These are phyloP conservation scores for Saccharum hybrid DNA, from an alignment of 202 grass and related monocot genomes.

Conservation along the genomic window DNA sequence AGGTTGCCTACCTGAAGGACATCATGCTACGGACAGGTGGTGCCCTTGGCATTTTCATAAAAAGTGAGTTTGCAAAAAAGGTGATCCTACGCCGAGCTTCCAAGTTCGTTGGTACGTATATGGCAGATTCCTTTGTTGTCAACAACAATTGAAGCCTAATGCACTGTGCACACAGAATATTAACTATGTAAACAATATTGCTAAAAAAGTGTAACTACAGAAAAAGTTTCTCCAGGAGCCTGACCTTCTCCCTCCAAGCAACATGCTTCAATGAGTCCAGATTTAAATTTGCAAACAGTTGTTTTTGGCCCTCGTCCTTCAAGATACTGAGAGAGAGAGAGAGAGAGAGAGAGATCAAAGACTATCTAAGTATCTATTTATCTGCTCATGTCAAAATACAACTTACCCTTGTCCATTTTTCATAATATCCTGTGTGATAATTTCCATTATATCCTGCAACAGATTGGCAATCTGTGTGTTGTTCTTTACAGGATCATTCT, in stretches of 20 bases:
- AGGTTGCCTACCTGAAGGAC: constrained; percentile 76
- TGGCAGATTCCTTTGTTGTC: constrained; percentile 97
- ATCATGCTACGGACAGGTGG: constrained; percentile 81
- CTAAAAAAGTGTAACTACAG: constrained; percentile 31
- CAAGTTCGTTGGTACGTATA: constrained; percentile 77
- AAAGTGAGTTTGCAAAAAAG: constrained; percentile 99
- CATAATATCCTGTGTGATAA: constrained; percentile 92
- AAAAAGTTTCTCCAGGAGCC: constrained; percentile 38
- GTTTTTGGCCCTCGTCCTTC: constrained; percentile 2
- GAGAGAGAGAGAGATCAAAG: constrained; percentile 21
- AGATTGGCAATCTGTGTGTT: constrained; percentile 81
- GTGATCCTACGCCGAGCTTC: constrained; percentile 96
- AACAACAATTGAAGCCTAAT: constrained; percentile 89
- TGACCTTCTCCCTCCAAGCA: constrained; percentile 78
- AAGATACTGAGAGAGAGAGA: constrained; percentile 51
- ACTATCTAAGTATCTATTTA: not conserved
- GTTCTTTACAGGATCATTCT: constrained; percentile 47
- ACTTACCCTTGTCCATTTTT: constrained; percentile 61
- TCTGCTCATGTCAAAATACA: constrained; percentile 14
- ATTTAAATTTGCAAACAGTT: constrained; percentile 69
- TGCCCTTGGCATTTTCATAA: constrained; percentile 86
- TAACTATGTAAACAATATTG: constrained; percentile 36
- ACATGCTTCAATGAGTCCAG: constrained; percentile 44
- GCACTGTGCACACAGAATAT: constrained; percentile 58
- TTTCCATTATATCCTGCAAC: constrained; percentile 96